Percentiles rank a stretch among this genome's conserved stretches.
Conservation (phyloP, 2,329 filamentous ascomycete genomes). For the Colletotrichum nymphaeae region DNA sequence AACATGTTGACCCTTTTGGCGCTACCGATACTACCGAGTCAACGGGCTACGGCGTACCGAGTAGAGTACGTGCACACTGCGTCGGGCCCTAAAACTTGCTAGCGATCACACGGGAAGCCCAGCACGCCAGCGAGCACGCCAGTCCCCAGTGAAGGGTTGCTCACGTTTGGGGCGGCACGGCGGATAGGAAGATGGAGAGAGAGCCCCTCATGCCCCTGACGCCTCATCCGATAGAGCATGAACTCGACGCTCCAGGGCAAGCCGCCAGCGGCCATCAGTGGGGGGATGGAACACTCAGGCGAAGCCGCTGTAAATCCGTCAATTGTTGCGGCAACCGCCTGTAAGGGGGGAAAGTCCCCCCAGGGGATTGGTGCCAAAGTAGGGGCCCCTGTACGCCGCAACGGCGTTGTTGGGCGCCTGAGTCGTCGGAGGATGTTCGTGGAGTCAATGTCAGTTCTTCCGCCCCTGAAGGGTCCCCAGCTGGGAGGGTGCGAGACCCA, state of each 20-base stretch:
- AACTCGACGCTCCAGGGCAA: not conserved
- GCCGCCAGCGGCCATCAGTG: not conserved
- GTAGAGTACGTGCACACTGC: conserved; percentile 11
- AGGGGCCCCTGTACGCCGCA: conserved; percentile 18
- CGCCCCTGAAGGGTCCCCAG: not conserved
- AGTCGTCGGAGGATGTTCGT: not conserved
- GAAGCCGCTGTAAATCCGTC: not conserved
- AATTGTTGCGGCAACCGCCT: conserved; percentile 32
- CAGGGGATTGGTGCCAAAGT: conserved; percentile 18
- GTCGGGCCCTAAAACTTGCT: conserved; percentile 4
- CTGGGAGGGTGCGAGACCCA: not conserved
- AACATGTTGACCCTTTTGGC: not conserved
- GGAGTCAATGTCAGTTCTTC: not conserved
- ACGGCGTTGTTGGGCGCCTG: conserved; percentile 13
- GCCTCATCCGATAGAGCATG: conserved; percentile 24
- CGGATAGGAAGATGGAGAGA: not conserved
- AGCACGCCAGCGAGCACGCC: not conserved
- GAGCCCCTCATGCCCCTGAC: conserved; percentile 3
- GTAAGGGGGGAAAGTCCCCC: conserved; percentile 21
- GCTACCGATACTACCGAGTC: conserved; percentile 5
- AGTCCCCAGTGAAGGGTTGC: not conserved
- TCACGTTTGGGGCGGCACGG: not conserved
- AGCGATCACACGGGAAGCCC: conserved; percentile 1
- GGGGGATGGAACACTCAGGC: not conserved
- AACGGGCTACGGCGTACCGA: conserved; percentile 21